A percentile compares a stretch with the other conserved stretches of the same genome.
Conservation (phyloP, 1,284 basidiomycete genomes). For the Ustilago esculenta region DNA sequence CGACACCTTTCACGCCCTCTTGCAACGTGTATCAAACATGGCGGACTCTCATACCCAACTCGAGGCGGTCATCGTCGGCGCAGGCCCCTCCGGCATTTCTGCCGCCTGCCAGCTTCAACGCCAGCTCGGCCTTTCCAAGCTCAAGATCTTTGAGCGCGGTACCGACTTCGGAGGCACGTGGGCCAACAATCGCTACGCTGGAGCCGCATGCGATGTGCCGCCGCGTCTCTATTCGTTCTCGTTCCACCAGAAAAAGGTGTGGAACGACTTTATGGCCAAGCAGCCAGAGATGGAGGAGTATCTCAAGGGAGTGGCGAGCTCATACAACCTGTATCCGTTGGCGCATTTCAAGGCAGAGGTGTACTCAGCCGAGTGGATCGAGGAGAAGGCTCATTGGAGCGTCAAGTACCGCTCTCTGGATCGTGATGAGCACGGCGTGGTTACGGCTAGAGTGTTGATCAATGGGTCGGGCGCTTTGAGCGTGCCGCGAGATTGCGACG, state of each 20-base stretch:
- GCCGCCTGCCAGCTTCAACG: slow-evolving; percentile 30
- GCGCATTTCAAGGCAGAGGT: slow-evolving; percentile 39
- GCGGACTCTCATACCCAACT: slow-evolving; percentile 16
- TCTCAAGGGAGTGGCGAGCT: slow-evolving; percentile 27
- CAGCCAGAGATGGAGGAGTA: slow-evolving; percentile 48
- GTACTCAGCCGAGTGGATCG: slow-evolving; percentile 36
- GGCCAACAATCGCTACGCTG: slow-evolving; percentile 50
- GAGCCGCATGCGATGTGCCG: slow-evolving; percentile 50
- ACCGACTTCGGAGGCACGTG: slow-evolving; percentile 46
- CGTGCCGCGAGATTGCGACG: slow-evolving; percentile 42
- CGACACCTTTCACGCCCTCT: neutral
- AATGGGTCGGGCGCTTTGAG: slow-evolving; percentile 41
- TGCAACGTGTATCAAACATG: neutral
- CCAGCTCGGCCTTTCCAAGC: slow-evolving; percentile 26
- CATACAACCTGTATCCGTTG: slow-evolving; percentile 24
- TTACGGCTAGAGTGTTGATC: slow-evolving; percentile 29
- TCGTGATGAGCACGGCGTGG: slow-evolving; percentile 8
- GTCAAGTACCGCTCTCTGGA: slow-evolving; percentile 23
- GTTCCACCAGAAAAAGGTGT: slow-evolving; percentile 34
- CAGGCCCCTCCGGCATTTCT: slow-evolving; percentile 38
- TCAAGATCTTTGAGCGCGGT: slow-evolving; percentile 38
- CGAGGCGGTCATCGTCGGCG: slow-evolving; percentile 49
- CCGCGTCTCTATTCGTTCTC: slow-evolving; percentile 52
- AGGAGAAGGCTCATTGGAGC: slow-evolving; percentile 37
- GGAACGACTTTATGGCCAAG: slow-evolving; percentile 25